Percentiles rank a stretch among this genome's conserved stretches.
phyloP scores from a whole-genome alignment of 2,329 filamentous ascomycete species.

The Stemphylium vesicarium region DNA sequence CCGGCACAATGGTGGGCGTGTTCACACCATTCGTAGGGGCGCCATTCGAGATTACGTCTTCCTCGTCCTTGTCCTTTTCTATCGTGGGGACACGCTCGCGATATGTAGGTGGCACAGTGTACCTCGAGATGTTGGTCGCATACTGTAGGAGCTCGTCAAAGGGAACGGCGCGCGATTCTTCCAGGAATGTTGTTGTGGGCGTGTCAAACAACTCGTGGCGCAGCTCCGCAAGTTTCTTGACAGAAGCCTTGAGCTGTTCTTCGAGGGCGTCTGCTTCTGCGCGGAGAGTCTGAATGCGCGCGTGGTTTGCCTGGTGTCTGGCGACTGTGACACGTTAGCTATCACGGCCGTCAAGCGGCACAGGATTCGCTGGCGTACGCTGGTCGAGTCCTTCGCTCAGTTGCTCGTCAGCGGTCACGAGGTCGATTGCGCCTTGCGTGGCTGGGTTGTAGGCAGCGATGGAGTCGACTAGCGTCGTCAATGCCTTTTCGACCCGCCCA shows the following conservation, averaged over 20 bases:
- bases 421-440: constrained; percentile 68
- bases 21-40: constrained; percentile 38
- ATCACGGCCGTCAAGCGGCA: neutral
- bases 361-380: constrained; percentile 53
- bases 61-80: constrained; percentile 29
- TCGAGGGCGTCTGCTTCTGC: constrained; percentile 70
- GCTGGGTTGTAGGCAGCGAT: constrained; percentile 84
- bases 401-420: constrained; percentile 72
- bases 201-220: constrained; percentile 72
- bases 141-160: constrained; percentile 78
- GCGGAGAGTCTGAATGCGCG: constrained; percentile 72
- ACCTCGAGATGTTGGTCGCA: constrained; percentile 79
- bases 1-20: constrained; percentile 38
- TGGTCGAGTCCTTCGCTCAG: constrained; percentile 70
- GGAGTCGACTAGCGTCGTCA: constrained; percentile 76
- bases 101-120: constrained; percentile 72
- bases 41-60: constrained; percentile 27
- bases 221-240: constrained; percentile 72
- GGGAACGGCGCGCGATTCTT: constrained; percentile 59
- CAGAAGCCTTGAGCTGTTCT: constrained; percentile 72
- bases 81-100: constrained; percentile 33
- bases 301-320: constrained; percentile 75
- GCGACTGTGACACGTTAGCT: constrained; percentile 61
- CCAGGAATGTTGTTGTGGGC: constrained; percentile 46
- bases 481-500: constrained; percentile 55